Conservation (phyloP, 2,329 filamentous ascomycete genomes). For the Ophiostoma himal-ulmi region DNA sequence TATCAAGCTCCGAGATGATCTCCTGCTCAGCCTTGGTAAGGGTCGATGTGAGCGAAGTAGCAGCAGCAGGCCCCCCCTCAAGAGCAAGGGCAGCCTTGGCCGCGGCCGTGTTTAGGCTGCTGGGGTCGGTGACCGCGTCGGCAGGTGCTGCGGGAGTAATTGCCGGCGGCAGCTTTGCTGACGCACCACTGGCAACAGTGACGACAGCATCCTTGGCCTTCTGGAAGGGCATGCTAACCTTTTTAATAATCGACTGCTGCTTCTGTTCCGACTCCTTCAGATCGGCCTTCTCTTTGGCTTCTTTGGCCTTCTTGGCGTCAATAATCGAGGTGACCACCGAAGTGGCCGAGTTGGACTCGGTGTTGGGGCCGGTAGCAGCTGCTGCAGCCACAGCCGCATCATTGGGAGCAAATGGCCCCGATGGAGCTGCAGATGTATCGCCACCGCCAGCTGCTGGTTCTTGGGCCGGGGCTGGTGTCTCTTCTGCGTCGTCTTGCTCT, state of each 20-base stretch:
- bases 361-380: neutral
- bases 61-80: conserved; percentile 5
- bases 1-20: conserved; percentile 67
- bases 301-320: conserved; percentile 17
- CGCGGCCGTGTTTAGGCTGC: conserved; percentile 18
- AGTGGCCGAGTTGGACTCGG: neutral
- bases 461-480: conserved; percentile 28
- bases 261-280: neutral
- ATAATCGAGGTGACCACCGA: conserved; percentile 11
- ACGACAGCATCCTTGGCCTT: conserved; percentile 9
- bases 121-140: neutral
- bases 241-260: conserved; percentile 18
- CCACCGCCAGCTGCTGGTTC: conserved; percentile 23
- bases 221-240: conserved; percentile 20
- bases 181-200: neutral
- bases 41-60: neutral
- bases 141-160: neutral
- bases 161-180: neutral
- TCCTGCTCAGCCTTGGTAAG: conserved; percentile 26
- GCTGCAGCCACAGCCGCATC: neutral
- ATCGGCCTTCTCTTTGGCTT: conserved; percentile 14
- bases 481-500: conserved; percentile 33
- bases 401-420: neutral
- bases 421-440: neutral
- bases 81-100: conserved; percentile 18